Conservation (phyloP, 257 asterid species). For the Marsdenia floribunda region DNA sequence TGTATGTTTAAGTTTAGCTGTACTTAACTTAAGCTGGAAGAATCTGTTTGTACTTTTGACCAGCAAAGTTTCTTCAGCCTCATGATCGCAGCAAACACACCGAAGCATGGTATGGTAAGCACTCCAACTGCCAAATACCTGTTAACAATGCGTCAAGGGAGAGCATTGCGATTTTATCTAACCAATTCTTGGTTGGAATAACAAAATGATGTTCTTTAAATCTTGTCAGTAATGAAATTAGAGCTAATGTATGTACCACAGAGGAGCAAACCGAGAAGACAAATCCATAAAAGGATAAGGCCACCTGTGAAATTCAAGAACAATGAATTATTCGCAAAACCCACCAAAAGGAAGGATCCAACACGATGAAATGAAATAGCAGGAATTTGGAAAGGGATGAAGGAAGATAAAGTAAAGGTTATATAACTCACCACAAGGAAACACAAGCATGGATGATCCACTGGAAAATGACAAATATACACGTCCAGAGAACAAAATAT, state of each 20-base stretch:
- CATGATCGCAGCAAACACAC: slow-evolving; percentile 36
- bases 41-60: slow-evolving; percentile 23
- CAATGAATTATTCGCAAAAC: too few relatives aligned
- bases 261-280: slow-evolving; percentile 47
- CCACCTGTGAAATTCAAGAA: slow-evolving; percentile 20
- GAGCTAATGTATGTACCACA: slow-evolving; percentile 40
- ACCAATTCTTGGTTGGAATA: background rate
- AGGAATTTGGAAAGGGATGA: background rate
- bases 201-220: background rate
- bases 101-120: slow-evolving; percentile 53
- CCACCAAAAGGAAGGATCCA: background rate
- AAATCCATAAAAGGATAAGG: slow-evolving; percentile 29
- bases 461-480: slow-evolving; percentile 63
- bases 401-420: background rate
- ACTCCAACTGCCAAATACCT: slow-evolving; percentile 64
- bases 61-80: slow-evolving; percentile 33
- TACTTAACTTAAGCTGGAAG: slow-evolving; percentile 5
- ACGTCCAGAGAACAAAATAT: slow-evolving; percentile 68
- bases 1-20: background rate
- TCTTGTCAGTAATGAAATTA: too few relatives aligned
- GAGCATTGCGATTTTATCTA: background rate
- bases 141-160: slow-evolving; percentile 15
- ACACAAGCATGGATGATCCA: slow-evolving; percentile 76
- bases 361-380: too few relatives aligned
- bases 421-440: slow-evolving; percentile 39